phyloP scores from a whole-genome alignment of 2,329 filamentous ascomycete genomes.

The Aureobasidium sp. region DNA sequence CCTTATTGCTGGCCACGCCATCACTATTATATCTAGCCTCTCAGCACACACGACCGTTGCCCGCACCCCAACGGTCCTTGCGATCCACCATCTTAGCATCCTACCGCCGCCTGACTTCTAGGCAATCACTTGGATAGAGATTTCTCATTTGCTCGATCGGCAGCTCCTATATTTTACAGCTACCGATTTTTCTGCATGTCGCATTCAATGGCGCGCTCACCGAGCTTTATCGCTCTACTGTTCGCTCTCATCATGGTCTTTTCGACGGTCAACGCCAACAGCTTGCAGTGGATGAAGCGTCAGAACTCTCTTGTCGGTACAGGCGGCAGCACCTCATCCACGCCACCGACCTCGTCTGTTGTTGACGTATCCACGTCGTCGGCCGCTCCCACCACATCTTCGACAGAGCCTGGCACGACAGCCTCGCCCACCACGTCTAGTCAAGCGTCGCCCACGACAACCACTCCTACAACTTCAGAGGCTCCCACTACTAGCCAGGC shows the following conservation, averaged over 20 bases:
- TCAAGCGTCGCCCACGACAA: not conserved
- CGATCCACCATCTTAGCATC: constrained; percentile 2
- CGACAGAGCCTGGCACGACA: not conserved
- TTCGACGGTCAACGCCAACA: constrained; percentile 25
- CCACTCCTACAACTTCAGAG: not conserved
- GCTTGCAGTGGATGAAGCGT: constrained; percentile 27
- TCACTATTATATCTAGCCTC: not conserved
- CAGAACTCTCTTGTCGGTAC: constrained; percentile 29
- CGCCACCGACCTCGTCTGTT: constrained; percentile 3
- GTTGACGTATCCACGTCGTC: constrained; percentile 11
- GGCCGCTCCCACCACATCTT: not conserved
- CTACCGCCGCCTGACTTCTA: not conserved
- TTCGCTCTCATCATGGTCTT: constrained; percentile 26
- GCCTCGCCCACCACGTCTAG: not conserved
- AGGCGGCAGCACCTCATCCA: constrained; percentile 17
- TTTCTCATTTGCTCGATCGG: not conserved
- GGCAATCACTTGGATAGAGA: constrained; percentile 2
- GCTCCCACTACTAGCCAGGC: constrained; percentile 7
- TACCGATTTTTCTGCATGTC: constrained; percentile 4
- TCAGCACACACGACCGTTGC: constrained; percentile 7
- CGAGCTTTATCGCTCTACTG: constrained; percentile 20
- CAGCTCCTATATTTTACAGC: constrained; percentile 6
- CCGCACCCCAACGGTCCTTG: not conserved
- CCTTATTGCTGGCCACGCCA: constrained; percentile 3
- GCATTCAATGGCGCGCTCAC: constrained; percentile 10